Conservation (phyloP, 192 early-diverging fungal species). For the Coemansia sp. region DNA sequence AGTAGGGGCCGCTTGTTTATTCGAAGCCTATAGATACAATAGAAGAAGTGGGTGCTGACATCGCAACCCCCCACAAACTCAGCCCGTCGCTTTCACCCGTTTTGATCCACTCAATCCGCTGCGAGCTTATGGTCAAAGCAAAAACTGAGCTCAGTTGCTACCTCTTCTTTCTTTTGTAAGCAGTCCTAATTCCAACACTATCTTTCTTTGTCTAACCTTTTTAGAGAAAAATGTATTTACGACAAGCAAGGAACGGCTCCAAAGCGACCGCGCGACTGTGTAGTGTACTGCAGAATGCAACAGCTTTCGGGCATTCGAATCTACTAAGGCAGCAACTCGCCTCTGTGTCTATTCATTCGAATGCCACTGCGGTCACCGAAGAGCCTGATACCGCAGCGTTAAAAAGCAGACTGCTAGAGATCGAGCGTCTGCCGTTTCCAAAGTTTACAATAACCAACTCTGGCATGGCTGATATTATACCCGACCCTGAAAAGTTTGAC, state of each 20-base stretch:
- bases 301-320: background rate
- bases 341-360: background rate
- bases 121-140: no score
- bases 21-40: no score
- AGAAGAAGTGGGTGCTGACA: no score
- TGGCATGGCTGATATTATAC: constrained; percentile 10
- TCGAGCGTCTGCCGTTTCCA: constrained; percentile 13
- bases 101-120: no score
- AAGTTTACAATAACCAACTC: constrained; percentile 10
- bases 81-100: no score
- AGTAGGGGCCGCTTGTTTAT: no score
- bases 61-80: no score
- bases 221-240: constrained; percentile 6
- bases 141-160: no score
- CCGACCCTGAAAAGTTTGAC: constrained; percentile 10
- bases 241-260: background rate
- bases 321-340: background rate
- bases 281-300: background rate
- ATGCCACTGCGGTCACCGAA: background rate
- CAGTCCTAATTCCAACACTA: background rate
- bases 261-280: background rate
- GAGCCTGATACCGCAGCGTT: background rate
- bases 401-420: constrained; percentile 6
- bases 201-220: background rate
- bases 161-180: background rate